Evolutionary conservation across 345 rosid genomes (phyloP), one percentile per base, ranked within the genome.

Genomic region (Trapa incisa): DNA sequence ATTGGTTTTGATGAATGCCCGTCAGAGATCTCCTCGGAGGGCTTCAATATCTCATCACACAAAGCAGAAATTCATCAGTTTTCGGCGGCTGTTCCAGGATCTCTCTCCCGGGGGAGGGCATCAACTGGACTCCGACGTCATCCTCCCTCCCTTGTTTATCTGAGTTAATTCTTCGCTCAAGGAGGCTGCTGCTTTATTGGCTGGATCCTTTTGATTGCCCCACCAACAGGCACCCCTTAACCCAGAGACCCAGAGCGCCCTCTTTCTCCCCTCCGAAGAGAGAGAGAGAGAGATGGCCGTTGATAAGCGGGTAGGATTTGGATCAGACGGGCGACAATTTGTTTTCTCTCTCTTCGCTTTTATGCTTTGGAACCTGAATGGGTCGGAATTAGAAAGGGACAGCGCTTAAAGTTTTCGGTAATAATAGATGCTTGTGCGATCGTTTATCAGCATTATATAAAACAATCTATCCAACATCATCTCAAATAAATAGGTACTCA

Each of bases 111-210:
- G 66, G 71, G 65, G 43, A 41, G 43, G 43, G 43, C 43, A 41
- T 8, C 43, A 41, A 41, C 38, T 39, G 43, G 43, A 41, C n/a
- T 6, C 67, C 43, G 64, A 22, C 29, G 29, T 22, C 29, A 22
- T 67, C 65, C 67, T 71, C 53, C 64, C 66, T 66, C 29, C 29
- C 29, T 22, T 22, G 29, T 22, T 22, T 69, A 74, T 52, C 67
- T 45, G 35, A 43, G 15, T 35, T 22, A 4, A 10, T 2, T n/a
- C 61, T n/a, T 12, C 9, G 29, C 36, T 22, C 70, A 82, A 84
- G 71, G 78, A 70, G 37, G 71, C 74, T 76, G 71, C 29, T 22
- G 29, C 68, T 78, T 80, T 70, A 79, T 77, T 79, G 70, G 75
- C 69, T 73, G 74, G 75, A 68, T 63, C 72, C n/a, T 10, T 62